Evolutionary conservation across 345 rosid species (phyloP).

Genomic region (Cochlearia excelsa): DNA sequence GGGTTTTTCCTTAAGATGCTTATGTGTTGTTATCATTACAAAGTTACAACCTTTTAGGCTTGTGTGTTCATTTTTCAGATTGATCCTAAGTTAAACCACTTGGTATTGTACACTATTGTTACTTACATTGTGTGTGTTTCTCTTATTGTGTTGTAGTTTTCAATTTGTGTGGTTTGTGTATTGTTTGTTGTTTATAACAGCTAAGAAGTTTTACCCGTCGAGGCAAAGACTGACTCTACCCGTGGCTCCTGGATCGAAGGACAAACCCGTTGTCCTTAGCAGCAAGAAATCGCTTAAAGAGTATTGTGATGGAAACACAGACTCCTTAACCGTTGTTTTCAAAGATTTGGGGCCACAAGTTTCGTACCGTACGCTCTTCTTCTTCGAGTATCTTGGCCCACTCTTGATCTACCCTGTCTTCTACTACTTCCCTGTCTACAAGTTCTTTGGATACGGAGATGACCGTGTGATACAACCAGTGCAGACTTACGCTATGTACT

Average conservation of each 20-base stretch:
- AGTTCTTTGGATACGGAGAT: constrained; percentile 65
- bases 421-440: constrained; percentile 82
- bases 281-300: constrained; percentile 69
- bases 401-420: constrained; percentile 78
- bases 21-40: no score
- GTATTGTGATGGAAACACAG: constrained; percentile 61
- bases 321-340: constrained; percentile 62
- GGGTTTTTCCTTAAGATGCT: no score
- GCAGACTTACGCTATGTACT: constrained; percentile 90
- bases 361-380: constrained; percentile 90
- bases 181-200: constrained; percentile 45
- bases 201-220: constrained; percentile 85
- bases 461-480: constrained; percentile 68
- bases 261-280: constrained; percentile 61
- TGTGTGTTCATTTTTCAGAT: no score
- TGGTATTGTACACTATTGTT: no score
- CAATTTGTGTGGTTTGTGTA: background rate
- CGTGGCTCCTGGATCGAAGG: constrained; percentile 66
- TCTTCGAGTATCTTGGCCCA: constrained; percentile 94
- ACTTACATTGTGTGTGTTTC: no score
- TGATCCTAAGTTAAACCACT: no score
- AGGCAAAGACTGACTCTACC: constrained; percentile 96
- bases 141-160: background rate
- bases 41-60: no score
- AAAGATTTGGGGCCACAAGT: constrained; percentile 97